Evolutionary conservation across 129 eudicot genomes (phyloP).

Genomic region (Ambrosia artemisiifolia): DNA sequence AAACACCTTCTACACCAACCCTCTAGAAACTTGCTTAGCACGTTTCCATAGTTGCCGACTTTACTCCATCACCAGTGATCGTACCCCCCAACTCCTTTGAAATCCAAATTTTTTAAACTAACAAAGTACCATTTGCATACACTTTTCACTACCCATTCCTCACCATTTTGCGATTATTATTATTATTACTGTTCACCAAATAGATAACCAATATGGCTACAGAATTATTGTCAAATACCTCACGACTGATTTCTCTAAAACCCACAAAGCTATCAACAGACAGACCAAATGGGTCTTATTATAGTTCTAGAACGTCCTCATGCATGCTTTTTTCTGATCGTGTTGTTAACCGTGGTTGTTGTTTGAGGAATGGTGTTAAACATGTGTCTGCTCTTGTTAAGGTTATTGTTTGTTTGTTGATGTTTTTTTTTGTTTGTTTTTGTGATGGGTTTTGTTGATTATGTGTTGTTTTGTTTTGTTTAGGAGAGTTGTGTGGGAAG

Average conservation of each 20-base stretch:
- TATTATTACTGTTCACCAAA: no score
- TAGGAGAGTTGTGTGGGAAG: slow-evolving; percentile 13
- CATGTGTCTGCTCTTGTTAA: slow-evolving; percentile 16
- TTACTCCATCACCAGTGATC: neutral
- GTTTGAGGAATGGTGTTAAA: slow-evolving; percentile 6
- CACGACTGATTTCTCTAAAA: slow-evolving; percentile 5
- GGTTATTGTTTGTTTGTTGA: neutral
- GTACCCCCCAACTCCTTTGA: neutral
- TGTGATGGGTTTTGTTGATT: neutral
- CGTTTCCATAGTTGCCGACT: neutral
- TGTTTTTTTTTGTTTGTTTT: neutral
- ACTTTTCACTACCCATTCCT: neutral
- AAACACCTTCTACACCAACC: neutral
- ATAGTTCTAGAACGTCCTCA: neutral
- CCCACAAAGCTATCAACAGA: neutral
- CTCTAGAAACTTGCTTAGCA: slow-evolving; percentile 5
- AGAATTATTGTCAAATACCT: neutral
- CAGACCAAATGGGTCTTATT: slow-evolving; percentile 7
- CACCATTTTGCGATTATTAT: neutral
- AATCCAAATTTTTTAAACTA: neutral
- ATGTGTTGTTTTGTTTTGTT: neutral
- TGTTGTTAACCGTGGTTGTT: neutral
- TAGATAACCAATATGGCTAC: neutral
- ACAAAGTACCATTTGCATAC: neutral
- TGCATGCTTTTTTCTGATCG: neutral